Percentiles rank a stretch among this genome's conserved stretches.
These are phyloP conservation scores for Podospora pseudoanserina DNA, from an alignment of 495 filamentous ascomycete genomes.

Conservation along the genomic window DNA sequence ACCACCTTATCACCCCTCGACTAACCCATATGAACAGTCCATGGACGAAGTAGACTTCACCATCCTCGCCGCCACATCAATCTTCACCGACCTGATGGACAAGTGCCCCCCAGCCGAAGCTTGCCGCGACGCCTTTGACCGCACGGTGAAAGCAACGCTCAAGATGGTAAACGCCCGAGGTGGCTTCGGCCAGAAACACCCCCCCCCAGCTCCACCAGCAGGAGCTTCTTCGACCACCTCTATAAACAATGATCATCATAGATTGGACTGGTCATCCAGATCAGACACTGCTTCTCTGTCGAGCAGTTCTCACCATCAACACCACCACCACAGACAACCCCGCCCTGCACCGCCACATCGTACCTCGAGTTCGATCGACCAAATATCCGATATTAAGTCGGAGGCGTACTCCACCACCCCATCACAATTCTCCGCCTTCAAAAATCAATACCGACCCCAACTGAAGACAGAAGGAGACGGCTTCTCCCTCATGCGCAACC, in stretches of 20 bases:
- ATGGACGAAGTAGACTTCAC: conserved; percentile 97
- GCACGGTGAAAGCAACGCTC: conserved; percentile 91
- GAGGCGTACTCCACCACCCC: conserved; percentile 28
- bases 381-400: not conserved
- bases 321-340: not conserved
- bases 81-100: conserved; percentile 42
- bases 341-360: conserved; percentile 10
- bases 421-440: conserved; percentile 20
- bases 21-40: conserved; percentile 49
- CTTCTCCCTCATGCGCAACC: conserved; percentile 36
- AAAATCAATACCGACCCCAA: conserved; percentile 30
- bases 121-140: conserved; percentile 92
- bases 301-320: conserved; percentile 6
- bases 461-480: conserved; percentile 40
- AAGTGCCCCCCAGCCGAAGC: conserved; percentile 49
- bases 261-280: conserved; percentile 32
- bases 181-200: conserved; percentile 59
- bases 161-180: conserved; percentile 84
- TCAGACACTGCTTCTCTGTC: conserved; percentile 20
- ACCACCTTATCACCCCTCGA: conserved; percentile 10
- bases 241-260: conserved; percentile 17
- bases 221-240: conserved; percentile 12
- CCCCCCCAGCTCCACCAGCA: conserved; percentile 5
- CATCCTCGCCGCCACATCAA: conserved; percentile 80
- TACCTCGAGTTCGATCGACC: conserved; percentile 11